A percentile compares a stretch with the other conserved stretches of the same genome.
These are phyloP conservation scores for Aquilaria yunnanensis DNA, from an alignment of 345 rosid species.

Conservation along the genomic window DNA sequence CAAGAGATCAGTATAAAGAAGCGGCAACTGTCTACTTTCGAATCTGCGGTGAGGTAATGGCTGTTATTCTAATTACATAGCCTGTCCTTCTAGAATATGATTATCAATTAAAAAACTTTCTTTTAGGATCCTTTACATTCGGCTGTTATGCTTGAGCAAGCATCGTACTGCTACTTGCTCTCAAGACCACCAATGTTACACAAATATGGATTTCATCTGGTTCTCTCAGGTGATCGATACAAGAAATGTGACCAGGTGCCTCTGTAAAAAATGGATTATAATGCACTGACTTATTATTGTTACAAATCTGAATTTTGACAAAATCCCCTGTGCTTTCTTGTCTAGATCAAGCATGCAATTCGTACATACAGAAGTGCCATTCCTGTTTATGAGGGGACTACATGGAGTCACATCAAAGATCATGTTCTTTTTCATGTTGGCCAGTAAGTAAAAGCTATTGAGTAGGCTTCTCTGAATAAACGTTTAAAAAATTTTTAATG, in stretches of 20 bases:
- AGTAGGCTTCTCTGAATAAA: constrained; percentile 13
- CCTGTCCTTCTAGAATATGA: not conserved
- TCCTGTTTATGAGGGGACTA: constrained; percentile 77
- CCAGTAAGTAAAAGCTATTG: constrained; percentile 53
- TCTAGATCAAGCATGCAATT: constrained; percentile 90
- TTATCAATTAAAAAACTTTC: not conserved
- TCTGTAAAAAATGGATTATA: constrained; percentile 5
- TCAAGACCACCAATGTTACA: constrained; percentile 87
- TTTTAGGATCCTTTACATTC: constrained; percentile 82
- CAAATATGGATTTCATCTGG: constrained; percentile 96
- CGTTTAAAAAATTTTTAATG: constrained; percentile 11
- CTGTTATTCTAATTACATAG: constrained; percentile 1
- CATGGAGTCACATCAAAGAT: constrained; percentile 92
- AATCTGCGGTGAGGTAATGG: constrained; percentile 85
- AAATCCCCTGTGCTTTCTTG: constrained; percentile 16
- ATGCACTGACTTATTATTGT: not conserved
- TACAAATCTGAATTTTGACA: constrained; percentile 14
- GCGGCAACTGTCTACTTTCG: constrained; percentile 95
- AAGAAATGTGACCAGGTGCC: constrained; percentile 94
- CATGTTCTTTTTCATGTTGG: constrained; percentile 93
- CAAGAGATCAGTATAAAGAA: constrained; percentile 79
- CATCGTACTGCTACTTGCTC: constrained; percentile 90
- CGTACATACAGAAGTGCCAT: constrained; percentile 81
- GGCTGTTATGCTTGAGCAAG: constrained; percentile 99
- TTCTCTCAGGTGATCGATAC: constrained; percentile 95